Conservation (phyloP, 495 filamentous ascomycete genomes). For the Ramalina intermedia region DNA sequence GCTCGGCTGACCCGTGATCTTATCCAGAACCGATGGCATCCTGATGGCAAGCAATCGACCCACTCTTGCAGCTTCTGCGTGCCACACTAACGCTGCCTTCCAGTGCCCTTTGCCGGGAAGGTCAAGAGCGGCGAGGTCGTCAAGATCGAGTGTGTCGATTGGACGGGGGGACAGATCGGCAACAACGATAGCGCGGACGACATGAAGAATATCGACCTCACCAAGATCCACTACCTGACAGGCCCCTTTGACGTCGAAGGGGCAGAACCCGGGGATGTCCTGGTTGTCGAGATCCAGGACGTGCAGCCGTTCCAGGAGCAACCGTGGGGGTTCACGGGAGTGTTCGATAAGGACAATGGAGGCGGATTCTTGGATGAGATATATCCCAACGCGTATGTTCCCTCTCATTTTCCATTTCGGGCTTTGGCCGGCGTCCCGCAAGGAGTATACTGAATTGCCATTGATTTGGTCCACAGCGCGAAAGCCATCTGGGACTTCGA, state of each 20-base stretch:
- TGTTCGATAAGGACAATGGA: constrained; percentile 73
- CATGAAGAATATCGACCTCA: constrained; percentile 72
- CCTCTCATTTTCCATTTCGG: neutral
- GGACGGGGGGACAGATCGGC: constrained; percentile 69
- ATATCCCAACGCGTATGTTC: constrained; percentile 60
- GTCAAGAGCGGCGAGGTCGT: constrained; percentile 81
- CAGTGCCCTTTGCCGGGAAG: constrained; percentile 60
- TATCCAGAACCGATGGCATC: constrained; percentile 80
- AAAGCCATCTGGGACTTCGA: constrained; percentile 98
- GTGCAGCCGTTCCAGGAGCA: constrained; percentile 79
- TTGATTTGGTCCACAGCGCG: constrained; percentile 33
- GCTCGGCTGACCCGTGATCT: constrained; percentile 1
- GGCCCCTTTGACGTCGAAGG: constrained; percentile 84
- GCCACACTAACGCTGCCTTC: neutral
- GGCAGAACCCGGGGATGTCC: constrained; percentile 73
- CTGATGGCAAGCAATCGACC: constrained; percentile 47
- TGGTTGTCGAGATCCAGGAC: constrained; percentile 89
- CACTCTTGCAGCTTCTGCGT: neutral
- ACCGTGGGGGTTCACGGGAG: constrained; percentile 85
- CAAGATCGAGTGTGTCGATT: constrained; percentile 92
- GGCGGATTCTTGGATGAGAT: constrained; percentile 86
- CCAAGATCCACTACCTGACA: constrained; percentile 71
- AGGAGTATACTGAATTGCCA: neutral
- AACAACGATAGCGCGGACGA: constrained; percentile 90
- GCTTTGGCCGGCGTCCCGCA: neutral